Evolutionary conservation across 2,329 filamentous ascomycete species (phyloP).

Genomic region (Alternaria dauci): DNA sequence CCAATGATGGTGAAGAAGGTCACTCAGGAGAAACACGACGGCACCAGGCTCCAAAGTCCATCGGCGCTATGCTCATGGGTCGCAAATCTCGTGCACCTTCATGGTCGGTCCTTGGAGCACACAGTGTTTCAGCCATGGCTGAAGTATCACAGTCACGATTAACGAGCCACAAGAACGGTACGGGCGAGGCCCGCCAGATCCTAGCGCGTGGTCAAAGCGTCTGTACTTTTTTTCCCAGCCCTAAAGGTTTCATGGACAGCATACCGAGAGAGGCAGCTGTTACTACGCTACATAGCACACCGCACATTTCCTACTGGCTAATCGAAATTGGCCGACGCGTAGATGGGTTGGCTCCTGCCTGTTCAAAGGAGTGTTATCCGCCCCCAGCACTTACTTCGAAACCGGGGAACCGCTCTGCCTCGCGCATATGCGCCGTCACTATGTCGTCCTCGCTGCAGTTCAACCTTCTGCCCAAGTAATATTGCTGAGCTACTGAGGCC

Average conservation of each 20-base stretch:
- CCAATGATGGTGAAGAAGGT: constrained; percentile 26
- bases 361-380: constrained; percentile 34
- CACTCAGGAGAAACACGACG: constrained; percentile 8
- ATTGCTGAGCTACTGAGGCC: constrained; percentile 62
- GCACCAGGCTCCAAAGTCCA: constrained; percentile 9
- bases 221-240: constrained; percentile 17
- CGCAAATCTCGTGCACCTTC: constrained; percentile 25
- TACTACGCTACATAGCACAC: constrained; percentile 19
- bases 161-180: constrained; percentile 21
- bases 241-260: constrained; percentile 27
- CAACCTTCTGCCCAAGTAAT: constrained; percentile 43
- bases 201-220: constrained; percentile 21
- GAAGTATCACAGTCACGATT: constrained; percentile 17
- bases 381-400: constrained; percentile 28
- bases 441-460: constrained; percentile 40
- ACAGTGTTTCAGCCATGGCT: constrained; percentile 30
- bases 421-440: constrained; percentile 23
- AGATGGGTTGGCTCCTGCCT: constrained; percentile 41
- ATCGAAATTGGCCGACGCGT: constrained; percentile 28
- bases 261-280: constrained; percentile 23
- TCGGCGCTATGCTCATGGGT: constrained; percentile 23
- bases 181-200: constrained; percentile 12
- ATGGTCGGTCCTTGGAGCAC: constrained; percentile 14
- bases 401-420: constrained; percentile 27
- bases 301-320: constrained; percentile 28